Base-by-base conservation (phyloP, 192 early-diverging fungal genomes). In the Entomortierella beljakovae region DNA sequence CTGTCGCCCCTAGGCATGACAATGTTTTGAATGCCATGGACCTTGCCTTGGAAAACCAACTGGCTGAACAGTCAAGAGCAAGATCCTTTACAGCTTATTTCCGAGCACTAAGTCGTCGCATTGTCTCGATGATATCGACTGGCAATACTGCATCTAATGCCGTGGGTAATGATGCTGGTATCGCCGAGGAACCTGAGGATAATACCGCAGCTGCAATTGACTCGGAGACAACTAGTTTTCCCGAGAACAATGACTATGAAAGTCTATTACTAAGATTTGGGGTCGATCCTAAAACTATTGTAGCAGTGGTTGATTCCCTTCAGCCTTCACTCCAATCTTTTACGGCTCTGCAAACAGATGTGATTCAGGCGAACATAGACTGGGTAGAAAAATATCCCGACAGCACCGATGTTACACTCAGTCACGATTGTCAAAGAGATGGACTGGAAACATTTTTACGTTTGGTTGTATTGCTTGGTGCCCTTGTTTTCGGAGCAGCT, bases 281-380 rank as follows among this genome's bases (percentile, higher is more conserved):
- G 13, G 49, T 63, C 33, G 2, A 22, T 11, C 18, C 48, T 22
- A 22, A 10, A 63, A 50, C 48, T 23, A 51, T 63, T 51, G 61
- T 52, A 5, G 48, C 33, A 3, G 31, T 63, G 23, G 1, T 63
- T 1, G 29, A 31, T 6, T 20, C 48, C 31, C 48, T 63, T 22
- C 61, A 51, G 48, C 46, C 46, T 9, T 63, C 61, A 1, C 61
- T 63, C 61, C 50, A 51, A 18, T 28, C 23, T 15, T 63, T 63
- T 28, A 50, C 48, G 3, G 61, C 33, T 2, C 16, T 40, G 48
- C 16, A 42, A 42, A 49, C 42, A 15, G 54, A 67, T 57, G 6
- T 67, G 26, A 70, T 59, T 31, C 29, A 31, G 32, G 54, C 31
- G 4, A 22, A 8, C 8, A 1, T 33, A 32, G 54, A 18, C 15